phyloP scores from a whole-genome alignment of 2,329 filamentous ascomycete genomes.

The Thermoascus crustaceus region DNA sequence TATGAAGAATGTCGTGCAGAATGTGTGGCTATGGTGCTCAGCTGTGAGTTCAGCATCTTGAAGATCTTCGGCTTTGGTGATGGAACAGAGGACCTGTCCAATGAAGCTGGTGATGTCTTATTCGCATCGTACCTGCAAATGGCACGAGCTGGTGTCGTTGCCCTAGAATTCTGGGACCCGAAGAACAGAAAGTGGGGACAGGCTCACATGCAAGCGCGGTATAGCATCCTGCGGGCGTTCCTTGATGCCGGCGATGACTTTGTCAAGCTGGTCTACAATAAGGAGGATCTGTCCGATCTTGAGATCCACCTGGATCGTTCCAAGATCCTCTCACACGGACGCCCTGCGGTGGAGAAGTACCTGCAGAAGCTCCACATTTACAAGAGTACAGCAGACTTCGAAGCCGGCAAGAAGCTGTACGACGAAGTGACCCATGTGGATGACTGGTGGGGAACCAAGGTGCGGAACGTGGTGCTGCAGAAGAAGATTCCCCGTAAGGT shows the following conservation, averaged over 20 bases:
- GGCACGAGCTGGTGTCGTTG: constrained; percentile 82
- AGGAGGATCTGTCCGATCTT: constrained; percentile 69
- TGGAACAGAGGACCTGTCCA: constrained; percentile 62
- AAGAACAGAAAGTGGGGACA: constrained; percentile 89
- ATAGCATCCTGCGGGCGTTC: constrained; percentile 70
- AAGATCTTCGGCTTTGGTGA: constrained; percentile 88
- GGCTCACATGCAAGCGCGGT: constrained; percentile 83
- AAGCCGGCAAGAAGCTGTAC: constrained; percentile 70
- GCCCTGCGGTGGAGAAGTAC: constrained; percentile 75
- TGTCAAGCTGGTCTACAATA: constrained; percentile 68
- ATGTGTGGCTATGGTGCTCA: constrained; percentile 83
- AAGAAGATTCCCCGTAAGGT: constrained; percentile 57
- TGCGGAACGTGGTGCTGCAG: constrained; percentile 57
- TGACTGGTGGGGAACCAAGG: constrained; percentile 74
- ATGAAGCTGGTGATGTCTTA: constrained; percentile 75
- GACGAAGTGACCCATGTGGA: constrained; percentile 74
- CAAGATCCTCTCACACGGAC: constrained; percentile 77
- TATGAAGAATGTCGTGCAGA: constrained; percentile 96
- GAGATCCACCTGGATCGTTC: constrained; percentile 74
- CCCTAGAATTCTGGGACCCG: constrained; percentile 91
- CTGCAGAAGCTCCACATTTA: constrained; percentile 88
- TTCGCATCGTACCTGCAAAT: constrained; percentile 86
- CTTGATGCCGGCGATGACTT: constrained; percentile 79
- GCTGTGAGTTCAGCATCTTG: constrained; percentile 80
- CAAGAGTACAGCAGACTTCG: constrained; percentile 80